Evolutionary conservation across 768 basidiomycete species (phyloP).

Genomic region (Trametes elegans): DNA sequence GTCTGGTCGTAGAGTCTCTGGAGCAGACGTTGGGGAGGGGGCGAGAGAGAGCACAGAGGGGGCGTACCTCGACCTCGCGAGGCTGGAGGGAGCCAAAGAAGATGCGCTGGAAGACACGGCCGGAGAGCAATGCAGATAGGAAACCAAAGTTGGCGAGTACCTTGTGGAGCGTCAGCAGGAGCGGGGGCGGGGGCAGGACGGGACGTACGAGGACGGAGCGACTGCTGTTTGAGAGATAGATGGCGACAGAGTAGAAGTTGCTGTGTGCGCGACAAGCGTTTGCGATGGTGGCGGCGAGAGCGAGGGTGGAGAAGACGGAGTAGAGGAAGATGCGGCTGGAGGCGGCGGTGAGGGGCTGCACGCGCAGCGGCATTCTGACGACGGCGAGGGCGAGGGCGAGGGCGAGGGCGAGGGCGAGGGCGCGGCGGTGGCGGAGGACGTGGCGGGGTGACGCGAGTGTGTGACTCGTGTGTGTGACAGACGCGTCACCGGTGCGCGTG

Average conservation of each 20-base stretch:
- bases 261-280: conserved; percentile 81
- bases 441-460: conserved; percentile 9
- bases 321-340: conserved; percentile 72
- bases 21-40: conserved; percentile 56
- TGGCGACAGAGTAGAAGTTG: conserved; percentile 93
- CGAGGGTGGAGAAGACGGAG: conserved; percentile 58
- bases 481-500: neutral
- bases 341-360: conserved; percentile 48
- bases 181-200: neutral
- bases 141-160: conserved; percentile 89
- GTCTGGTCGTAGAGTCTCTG: conserved; percentile 93
- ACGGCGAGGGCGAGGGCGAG: neutral
- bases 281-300: conserved; percentile 69
- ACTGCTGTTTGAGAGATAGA: conserved; percentile 90
- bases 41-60: neutral
- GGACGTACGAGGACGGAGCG: conserved; percentile 82
- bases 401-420: neutral
- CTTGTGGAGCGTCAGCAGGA: conserved; percentile 39
- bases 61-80: conserved; percentile 85
- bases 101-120: conserved; percentile 75
- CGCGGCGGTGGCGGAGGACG: conserved; percentile 11
- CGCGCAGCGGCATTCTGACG: conserved; percentile 47
- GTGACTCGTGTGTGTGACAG: neutral
- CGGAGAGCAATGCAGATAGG: conserved; percentile 70
- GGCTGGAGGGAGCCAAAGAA: conserved; percentile 90